These are phyloP conservation scores for Colletotrichum caudatum DNA, from an alignment of 2,329 filamentous ascomycete species.

Conservation along the genomic window DNA sequence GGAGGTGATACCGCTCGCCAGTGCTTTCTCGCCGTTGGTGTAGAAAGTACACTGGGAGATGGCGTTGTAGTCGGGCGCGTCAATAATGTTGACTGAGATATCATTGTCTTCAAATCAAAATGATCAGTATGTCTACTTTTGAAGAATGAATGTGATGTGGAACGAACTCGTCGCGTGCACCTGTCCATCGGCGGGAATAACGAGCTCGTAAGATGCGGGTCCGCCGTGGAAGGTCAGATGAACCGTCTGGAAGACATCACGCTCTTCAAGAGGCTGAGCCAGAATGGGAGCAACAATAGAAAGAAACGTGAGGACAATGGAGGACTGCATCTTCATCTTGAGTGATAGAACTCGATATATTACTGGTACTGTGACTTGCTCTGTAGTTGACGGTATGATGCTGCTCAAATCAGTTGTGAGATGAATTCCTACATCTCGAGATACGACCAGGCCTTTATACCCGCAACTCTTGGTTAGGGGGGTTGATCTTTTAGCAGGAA, in stretches of 20 bases:
- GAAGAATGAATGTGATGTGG: not conserved
- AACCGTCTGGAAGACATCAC: slow-evolving; percentile 51
- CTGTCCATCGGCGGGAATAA: slow-evolving; percentile 57
- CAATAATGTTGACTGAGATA: slow-evolving; percentile 55
- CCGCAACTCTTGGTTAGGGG: not conserved
- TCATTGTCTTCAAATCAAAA: slow-evolving; percentile 50
- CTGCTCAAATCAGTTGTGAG: not conserved
- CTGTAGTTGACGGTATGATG: too few relatives aligned
- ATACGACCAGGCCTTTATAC: not conserved
- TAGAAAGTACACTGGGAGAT: slow-evolving; percentile 58
- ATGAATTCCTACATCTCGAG: not conserved
- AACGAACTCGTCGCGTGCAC: slow-evolving; percentile 53
- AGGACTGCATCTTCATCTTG: slow-evolving; percentile 44
- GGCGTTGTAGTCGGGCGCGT: slow-evolving; percentile 59
- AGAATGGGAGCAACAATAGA: slow-evolving; percentile 27
- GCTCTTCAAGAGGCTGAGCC: slow-evolving; percentile 43
- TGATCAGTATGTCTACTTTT: not conserved
- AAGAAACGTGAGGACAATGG: slow-evolving; percentile 27
- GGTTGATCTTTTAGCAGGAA: too few relatives aligned
- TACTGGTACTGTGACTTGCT: not conserved
- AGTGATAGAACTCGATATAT: too few relatives aligned
- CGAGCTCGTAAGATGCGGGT: slow-evolving; percentile 55
- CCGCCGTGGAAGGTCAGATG: slow-evolving; percentile 60
- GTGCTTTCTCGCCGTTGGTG: slow-evolving; percentile 50
- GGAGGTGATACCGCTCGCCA: slow-evolving; percentile 48